Evolutionary conservation across 1,284 basidiomycete genomes (phyloP), one percentile per base, ranked within the genome.

Genomic region (Moesziomyces aphidis): DNA sequence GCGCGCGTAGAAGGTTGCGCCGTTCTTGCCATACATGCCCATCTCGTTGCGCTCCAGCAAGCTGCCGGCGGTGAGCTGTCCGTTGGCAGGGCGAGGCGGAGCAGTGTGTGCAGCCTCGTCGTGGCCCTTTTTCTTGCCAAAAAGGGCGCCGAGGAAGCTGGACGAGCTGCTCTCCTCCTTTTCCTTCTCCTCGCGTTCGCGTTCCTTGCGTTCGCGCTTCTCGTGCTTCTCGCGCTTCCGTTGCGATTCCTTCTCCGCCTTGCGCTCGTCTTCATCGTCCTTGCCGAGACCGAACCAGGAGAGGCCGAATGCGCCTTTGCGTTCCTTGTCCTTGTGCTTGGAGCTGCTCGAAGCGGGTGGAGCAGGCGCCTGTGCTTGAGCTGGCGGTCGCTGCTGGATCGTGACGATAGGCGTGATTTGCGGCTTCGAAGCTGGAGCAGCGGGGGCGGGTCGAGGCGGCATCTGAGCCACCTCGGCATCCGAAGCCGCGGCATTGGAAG

Each of bases 1-100:
- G 66, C 96, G 90, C 55, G 91, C 89, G 81, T 90, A 92, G 65
- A 85, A 86, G 88, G 59, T 61, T 24, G 23, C 26, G 26, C 69
- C 61, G 7, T 47, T 49, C 48, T 71, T 64, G 23, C 65, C 63
- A 24, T 61, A 46, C n/a, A 52, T 42, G 15, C 55, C 77, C 49
- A 62, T 55, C 46, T 66, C 64, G 55, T 54, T 73, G 43, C 67
- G 64, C 49, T 76, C 74, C 49, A 78, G 39, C 45, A 77, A 62
- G 54, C 76, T 78, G 17, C 80, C 80, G 23, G 79, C 77, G 4
- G 76, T 76, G 24, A 78, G 64, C 22, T 78, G 77, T n/a, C 70
- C 61, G 22, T 80, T 63, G 6, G 26, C 17, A 15, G 55, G 66
- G n/a, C 65, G 61, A 39, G 55, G 48, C 8, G 55, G 34, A 7